Evolutionary conservation across 1,284 basidiomycete species (phyloP), one percentile per base, ranked within the genome.

Genomic region (Anthracocystis walkeri): DNA sequence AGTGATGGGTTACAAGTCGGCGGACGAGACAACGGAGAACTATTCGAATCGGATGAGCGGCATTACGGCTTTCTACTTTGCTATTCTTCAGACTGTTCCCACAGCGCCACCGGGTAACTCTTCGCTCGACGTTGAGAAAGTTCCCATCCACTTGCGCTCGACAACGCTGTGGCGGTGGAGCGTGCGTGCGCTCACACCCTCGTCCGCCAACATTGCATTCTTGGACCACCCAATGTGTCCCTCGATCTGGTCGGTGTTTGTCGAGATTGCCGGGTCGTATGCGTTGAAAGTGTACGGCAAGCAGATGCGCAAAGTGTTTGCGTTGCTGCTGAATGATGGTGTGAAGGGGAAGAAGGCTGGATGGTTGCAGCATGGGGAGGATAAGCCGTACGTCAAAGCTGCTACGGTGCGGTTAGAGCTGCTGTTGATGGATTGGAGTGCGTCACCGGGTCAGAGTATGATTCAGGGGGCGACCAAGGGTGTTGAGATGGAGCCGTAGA

Each of bases 31-130:
- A 0, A 82, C 86, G 18, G 86, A 89, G 18, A 92, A 93, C 56
- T 92, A 93, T 84, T 88, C 89, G 23, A 88, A 88, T 48, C 90
- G 96, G n/a, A 89, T 97, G 75, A 87, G 90, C 29, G 94, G 94
- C 7, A 90, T 95, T 50, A 89, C 94, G 87, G 90, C 94, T 11
- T 90, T 99, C 23, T 99, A 97, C 87, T 93, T 94, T 84, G 89
- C 91, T 8, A 90, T 97, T 61, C 85, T 95, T 42, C 89, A 88
- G 71, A 87, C 87, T 3, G 46, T 62, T 3, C 72, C 78, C 31
- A 77, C 67, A 7, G 23, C 58, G 1, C 77, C 81, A 25, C 60
- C 75, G 2, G 31, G 56, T 4, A 3, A 10, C 4, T 11, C 64
- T 10, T 10, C 60, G 7, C 40, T 58, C 20, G 64, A 71, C 16